Percentiles rank a stretch among this genome's conserved stretches.
phyloP scores from a whole-genome alignment of 1,139 yeast species.

The Saccharomycopsis phalli region DNA sequence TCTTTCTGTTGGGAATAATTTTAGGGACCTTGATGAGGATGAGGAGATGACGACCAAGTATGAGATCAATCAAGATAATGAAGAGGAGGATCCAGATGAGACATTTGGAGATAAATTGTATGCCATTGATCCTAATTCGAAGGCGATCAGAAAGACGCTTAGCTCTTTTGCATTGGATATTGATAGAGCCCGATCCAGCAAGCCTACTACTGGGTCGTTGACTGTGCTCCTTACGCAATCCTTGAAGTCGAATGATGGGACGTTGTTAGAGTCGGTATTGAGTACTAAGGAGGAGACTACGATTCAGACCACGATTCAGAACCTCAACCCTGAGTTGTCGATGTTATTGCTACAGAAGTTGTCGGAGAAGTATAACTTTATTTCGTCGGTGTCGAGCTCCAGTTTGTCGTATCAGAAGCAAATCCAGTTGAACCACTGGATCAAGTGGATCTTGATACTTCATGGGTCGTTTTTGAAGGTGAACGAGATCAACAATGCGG shows the following conservation, averaged over 20 bases:
- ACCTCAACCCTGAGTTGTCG: conserved; percentile 65
- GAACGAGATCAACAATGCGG: conserved; percentile 37
- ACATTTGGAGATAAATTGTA: conserved; percentile 54
- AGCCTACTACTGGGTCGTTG: conserved; percentile 50
- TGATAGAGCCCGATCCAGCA: conserved; percentile 13
- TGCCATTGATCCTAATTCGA: conserved; percentile 29
- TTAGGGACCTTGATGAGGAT: conserved; percentile 38
- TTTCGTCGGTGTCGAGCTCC: conserved; percentile 30
- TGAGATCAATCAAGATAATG: conserved; percentile 24
- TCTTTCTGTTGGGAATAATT: conserved; percentile 57
- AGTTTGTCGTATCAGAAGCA: conserved; percentile 38
- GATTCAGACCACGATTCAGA: conserved; percentile 62
- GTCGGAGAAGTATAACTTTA: conserved; percentile 48
- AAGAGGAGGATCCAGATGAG: conserved; percentile 28
- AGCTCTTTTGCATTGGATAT: conserved; percentile 11
- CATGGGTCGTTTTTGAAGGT: conserved; percentile 76
- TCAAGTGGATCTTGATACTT: conserved; percentile 82
- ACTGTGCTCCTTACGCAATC: conserved; percentile 65
- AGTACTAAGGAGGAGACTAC: conserved; percentile 64
- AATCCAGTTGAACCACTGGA: conserved; percentile 77
- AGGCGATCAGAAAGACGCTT: conserved; percentile 25
- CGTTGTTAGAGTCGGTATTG: conserved; percentile 72
- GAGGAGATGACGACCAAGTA: conserved; percentile 21
- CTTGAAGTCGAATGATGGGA: conserved; percentile 60
- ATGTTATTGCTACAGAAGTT: conserved; percentile 69